phyloP scores from a whole-genome alignment of 2,329 filamentous ascomycete species.

The Fusarium haematococcum region DNA sequence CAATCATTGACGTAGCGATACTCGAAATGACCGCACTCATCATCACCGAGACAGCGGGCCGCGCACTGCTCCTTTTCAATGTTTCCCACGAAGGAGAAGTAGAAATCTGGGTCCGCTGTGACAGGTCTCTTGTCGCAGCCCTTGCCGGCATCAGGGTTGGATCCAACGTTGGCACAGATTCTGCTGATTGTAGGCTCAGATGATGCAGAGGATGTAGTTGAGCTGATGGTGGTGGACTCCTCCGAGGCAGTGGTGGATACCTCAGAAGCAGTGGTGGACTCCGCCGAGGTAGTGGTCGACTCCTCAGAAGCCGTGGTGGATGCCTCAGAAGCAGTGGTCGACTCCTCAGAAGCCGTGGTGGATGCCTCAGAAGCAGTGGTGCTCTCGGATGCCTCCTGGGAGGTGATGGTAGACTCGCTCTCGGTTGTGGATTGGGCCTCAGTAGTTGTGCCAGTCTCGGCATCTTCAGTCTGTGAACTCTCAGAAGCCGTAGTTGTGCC shows the following conservation, averaged over 20 bases:
- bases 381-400: not conserved
- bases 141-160: not conserved
- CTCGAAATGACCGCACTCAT: not conserved
- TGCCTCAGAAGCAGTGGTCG: not conserved
- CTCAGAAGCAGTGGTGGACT: not conserved
- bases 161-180: constrained; percentile 9
- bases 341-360: not conserved
- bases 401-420: not conserved
- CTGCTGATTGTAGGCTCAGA: not conserved
- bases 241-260: not conserved
- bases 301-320: not conserved
- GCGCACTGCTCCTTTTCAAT: constrained; percentile 7
- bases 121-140: not conserved
- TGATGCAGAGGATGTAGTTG: not conserved
- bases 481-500: not conserved
- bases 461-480: not conserved
- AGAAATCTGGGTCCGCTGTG: not conserved
- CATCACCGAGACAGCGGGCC: not conserved
- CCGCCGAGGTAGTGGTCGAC: not conserved
- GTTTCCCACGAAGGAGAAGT: constrained; percentile 2
- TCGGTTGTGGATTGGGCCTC: not conserved
- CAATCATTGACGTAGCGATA: not conserved
- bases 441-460: not conserved
- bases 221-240: not conserved
- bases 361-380: not conserved